These are phyloP conservation scores for Leccinum subgranulosum DNA, from an alignment of 768 basidiomycete species.

Conservation along the genomic window DNA sequence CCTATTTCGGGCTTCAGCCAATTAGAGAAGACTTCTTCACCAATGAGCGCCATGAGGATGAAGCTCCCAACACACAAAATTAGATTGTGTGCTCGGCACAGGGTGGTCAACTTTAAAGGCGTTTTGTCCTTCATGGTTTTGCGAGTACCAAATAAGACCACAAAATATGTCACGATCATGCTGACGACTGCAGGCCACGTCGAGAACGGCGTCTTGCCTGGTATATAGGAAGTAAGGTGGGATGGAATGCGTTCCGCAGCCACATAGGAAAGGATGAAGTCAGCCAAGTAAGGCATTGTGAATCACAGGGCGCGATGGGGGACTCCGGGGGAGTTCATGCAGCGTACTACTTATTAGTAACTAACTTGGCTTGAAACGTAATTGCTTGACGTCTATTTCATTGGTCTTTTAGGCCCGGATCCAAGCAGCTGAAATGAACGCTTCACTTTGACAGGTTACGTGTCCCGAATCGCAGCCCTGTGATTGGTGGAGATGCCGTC, in stretches of 20 bases:
- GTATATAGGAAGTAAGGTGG: slow-evolving; percentile 62
- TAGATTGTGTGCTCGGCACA: slow-evolving; percentile 88
- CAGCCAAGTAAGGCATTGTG: slow-evolving; percentile 67
- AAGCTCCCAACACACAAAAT: slow-evolving; percentile 77
- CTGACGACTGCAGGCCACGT: slow-evolving; percentile 65
- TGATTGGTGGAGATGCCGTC: no score
- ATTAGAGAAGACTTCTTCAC: slow-evolving; percentile 85
- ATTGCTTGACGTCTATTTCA: no score
- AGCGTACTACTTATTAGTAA: no score
- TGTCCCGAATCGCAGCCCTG: no score
- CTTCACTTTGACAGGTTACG: no score
- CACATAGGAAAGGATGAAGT: slow-evolving; percentile 54
- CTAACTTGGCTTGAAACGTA: no score
- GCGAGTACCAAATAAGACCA: slow-evolving; percentile 79
- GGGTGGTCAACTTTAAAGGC: slow-evolving; percentile 66
- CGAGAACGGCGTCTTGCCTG: slow-evolving; percentile 76
- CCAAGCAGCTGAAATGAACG: no score
- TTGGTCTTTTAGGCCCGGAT: no score
- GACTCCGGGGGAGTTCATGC: not conserved
- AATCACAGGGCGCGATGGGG: not conserved
- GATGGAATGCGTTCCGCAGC: slow-evolving; percentile 51
- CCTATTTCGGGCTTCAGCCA: slow-evolving; percentile 73
- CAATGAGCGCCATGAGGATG: slow-evolving; percentile 74
- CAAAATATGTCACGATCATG: slow-evolving; percentile 74
- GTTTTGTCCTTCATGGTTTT: slow-evolving; percentile 75